These are phyloP conservation scores for Forsythia viridissima DNA, from an alignment of 257 asterid genomes.

Conservation along the genomic window DNA sequence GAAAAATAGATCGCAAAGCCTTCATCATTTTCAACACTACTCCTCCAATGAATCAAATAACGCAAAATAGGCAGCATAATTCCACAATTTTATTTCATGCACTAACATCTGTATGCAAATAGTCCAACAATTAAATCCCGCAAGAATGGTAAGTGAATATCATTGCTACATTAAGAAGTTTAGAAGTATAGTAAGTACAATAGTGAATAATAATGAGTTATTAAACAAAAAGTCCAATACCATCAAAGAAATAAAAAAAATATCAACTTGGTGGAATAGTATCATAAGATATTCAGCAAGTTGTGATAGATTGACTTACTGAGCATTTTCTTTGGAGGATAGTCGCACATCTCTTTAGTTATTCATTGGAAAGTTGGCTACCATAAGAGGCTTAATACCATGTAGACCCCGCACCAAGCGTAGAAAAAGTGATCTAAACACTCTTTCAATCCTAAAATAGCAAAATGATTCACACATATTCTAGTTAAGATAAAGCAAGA, in stretches of 20 bases:
- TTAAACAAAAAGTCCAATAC: not conserved
- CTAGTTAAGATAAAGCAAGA: not conserved
- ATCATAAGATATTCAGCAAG: not conserved
- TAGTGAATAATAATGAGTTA: not conserved
- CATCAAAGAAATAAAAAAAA: not conserved
- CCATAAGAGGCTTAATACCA: conserved; percentile 70
- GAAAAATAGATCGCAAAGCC: not conserved
- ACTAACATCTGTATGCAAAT: too few species aligned
- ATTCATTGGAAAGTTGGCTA: conserved; percentile 64
- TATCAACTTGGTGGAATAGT: not conserved
- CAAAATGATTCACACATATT: not conserved
- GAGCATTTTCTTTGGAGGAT: conserved; percentile 60
- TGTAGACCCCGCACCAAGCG: conserved; percentile 77
- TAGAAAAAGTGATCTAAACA: conserved; percentile 14
- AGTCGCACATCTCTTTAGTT: conserved; percentile 57
- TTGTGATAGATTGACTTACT: conserved; percentile 46
- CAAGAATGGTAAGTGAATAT: too few species aligned
- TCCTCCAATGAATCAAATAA: not conserved
- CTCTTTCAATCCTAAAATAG: conserved; percentile 9
- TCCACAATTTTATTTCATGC: not conserved
- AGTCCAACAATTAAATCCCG: too few species aligned
- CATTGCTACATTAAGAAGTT: too few species aligned
- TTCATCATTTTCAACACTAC: not conserved
- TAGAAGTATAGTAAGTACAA: not conserved
- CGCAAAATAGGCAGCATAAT: not conserved